Percentiles rank a stretch among this genome's conserved stretches.
phyloP scores from a whole-genome alignment of 2,329 filamentous ascomycete genomes.

The Exophiala bonariae region DNA sequence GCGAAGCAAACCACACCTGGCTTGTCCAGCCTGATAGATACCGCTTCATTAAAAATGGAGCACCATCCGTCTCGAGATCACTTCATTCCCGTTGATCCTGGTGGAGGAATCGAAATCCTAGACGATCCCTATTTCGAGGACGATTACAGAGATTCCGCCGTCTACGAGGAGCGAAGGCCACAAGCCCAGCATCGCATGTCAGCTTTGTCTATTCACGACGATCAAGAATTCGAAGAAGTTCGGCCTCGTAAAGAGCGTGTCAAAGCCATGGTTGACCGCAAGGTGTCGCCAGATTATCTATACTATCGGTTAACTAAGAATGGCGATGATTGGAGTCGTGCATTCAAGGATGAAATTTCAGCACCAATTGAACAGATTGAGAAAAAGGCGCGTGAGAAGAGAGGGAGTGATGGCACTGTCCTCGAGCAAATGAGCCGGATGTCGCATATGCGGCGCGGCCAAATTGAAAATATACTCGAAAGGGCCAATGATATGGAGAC shows the following conservation, averaged over 20 bases:
- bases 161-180: constrained; percentile 20
- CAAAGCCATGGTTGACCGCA: constrained; percentile 5
- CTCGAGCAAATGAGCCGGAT: constrained; percentile 19
- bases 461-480: constrained; percentile 14
- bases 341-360: constrained; percentile 9
- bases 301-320: constrained; percentile 20
- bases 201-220: constrained; percentile 16
- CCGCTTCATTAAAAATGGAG: constrained; percentile 11
- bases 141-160: constrained; percentile 4
- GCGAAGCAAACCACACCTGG: constrained; percentile 13
- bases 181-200: constrained; percentile 18
- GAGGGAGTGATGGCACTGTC: constrained; percentile 15
- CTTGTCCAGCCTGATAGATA: constrained; percentile 17
- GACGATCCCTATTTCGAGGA: constrained; percentile 8
- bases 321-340: constrained; percentile 20
- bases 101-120: not conserved
- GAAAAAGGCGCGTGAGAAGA: constrained; percentile 14
- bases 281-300: constrained; percentile 17
- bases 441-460: constrained; percentile 15
- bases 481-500: constrained; percentile 17
- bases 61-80: constrained; percentile 18
- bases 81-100: constrained; percentile 14
- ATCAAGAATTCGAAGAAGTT: constrained; percentile 4
- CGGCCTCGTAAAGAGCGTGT: constrained; percentile 12
- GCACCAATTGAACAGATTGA: constrained; percentile 21